Evolutionary conservation across 2,329 filamentous ascomycete species (phyloP).

Genomic region (Epichloe bromicola): DNA sequence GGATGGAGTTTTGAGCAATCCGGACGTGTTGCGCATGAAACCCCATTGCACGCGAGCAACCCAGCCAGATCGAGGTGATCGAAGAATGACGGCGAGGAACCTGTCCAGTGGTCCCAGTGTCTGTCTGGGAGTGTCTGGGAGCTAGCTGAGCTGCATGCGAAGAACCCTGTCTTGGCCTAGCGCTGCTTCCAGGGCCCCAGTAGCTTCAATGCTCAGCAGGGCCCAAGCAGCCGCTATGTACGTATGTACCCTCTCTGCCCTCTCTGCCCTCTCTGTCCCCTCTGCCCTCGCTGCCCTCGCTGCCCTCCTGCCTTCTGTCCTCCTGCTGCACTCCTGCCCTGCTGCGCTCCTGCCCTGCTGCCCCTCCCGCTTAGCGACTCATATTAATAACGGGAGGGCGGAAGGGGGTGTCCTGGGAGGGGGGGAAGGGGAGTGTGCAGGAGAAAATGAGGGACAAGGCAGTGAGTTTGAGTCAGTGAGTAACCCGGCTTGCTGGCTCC

Average conservation of each 20-base stretch:
- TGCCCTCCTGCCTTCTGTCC: too few relatives aligned
- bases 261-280: too few relatives aligned
- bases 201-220: not conserved
- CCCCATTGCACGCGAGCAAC: constrained; percentile 8
- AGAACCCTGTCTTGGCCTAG: constrained; percentile 8
- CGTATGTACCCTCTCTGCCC: not conserved
- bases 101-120: not conserved
- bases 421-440: not conserved
- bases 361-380: not conserved
- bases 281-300: too few relatives aligned
- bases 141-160: constrained; percentile 6
- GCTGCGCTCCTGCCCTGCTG: not conserved
- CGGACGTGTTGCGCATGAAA: constrained; percentile 18
- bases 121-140: not conserved
- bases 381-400: too few relatives aligned
- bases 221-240: not conserved
- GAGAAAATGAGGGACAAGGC: not conserved
- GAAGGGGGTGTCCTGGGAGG: too few relatives aligned
- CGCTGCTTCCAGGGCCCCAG: constrained; percentile 7
- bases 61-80: constrained; percentile 20
- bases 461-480: not conserved
- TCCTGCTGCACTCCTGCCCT: not conserved
- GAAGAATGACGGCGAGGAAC: constrained; percentile 13
- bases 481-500: not conserved
- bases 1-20: constrained; percentile 17